phyloP scores from a whole-genome alignment of 345 rosid genomes.

The Barbarea vulgaris region DNA sequence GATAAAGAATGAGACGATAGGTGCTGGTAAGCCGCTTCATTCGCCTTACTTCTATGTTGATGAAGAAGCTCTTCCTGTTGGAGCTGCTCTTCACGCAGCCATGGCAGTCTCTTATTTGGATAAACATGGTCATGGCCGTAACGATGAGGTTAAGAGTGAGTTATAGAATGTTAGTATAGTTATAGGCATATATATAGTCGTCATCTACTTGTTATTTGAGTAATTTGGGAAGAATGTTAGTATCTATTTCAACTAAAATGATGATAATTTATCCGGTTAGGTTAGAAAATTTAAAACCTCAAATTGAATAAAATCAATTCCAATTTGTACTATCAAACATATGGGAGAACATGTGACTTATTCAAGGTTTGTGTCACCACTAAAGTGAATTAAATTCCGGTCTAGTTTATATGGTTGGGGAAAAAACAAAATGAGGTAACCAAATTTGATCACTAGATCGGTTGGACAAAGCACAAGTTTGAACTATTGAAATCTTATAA shows the following conservation, averaged over 20 bases:
- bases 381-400: background rate
- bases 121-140: slow-evolving; percentile 32
- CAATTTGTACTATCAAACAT: background rate
- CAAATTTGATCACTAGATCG: background rate
- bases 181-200: background rate
- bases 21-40: slow-evolving; percentile 56
- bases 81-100: slow-evolving; percentile 70
- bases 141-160: slow-evolving; percentile 29
- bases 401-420: background rate
- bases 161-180: slow-evolving; percentile 23
- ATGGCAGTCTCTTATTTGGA: slow-evolving; percentile 64
- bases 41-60: slow-evolving; percentile 65
- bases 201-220: background rate
- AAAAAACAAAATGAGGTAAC: background rate
- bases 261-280: background rate
- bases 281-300: background rate
- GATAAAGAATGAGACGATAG: slow-evolving; percentile 53
- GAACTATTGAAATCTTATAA: slow-evolving; percentile 7
- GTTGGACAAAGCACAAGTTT: background rate
- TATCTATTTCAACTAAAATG: background rate
- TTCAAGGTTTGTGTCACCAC: background rate
- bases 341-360: background rate
- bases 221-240: background rate
- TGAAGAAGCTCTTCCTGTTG: slow-evolving; percentile 64
- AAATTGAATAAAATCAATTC: background rate